Conservation (phyloP, 331 rosid genomes). For the Pyracantha coccinea region DNA sequence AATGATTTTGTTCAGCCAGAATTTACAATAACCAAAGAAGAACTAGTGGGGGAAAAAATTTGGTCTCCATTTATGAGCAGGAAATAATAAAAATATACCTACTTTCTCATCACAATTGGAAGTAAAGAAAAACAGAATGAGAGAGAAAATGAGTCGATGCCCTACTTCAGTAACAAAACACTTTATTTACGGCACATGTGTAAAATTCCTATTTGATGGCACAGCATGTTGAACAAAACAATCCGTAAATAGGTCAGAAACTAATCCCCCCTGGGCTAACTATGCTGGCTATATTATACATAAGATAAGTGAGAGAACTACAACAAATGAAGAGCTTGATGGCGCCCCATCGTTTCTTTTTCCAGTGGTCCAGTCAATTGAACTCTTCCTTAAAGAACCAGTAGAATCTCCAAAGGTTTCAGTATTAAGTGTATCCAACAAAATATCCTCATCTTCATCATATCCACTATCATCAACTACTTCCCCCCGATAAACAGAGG, state of each 20-base stretch:
- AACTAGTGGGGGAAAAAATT: neutral
- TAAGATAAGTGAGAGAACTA: slow-evolving; percentile 25
- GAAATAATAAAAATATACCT: neutral
- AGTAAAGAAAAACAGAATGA: neutral
- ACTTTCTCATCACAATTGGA: neutral
- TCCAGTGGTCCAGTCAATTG: slow-evolving; percentile 40
- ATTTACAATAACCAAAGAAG: neutral
- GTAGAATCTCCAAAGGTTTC: slow-evolving; percentile 67
- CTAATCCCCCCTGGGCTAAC: neutral
- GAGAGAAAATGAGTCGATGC: neutral
- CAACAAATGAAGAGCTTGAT: slow-evolving; percentile 45
- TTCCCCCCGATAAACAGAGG: slow-evolving; percentile 74
- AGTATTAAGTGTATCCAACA: slow-evolving; percentile 51
- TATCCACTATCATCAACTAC: slow-evolving; percentile 63
- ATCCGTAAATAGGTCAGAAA: neutral
- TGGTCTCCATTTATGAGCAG: neutral
- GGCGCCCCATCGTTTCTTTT: slow-evolving; percentile 39
- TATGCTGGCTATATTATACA: neutral
- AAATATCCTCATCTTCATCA: slow-evolving; percentile 52
- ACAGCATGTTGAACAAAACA: neutral
- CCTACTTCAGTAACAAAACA: neutral
- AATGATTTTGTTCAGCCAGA: neutral
- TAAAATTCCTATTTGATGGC: neutral
- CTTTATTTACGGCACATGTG: neutral
- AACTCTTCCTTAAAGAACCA: slow-evolving; percentile 25